Evolutionary conservation across 2,329 filamentous ascomycete species (phyloP).

Genomic region (Calonectria leucothoes): DNA sequence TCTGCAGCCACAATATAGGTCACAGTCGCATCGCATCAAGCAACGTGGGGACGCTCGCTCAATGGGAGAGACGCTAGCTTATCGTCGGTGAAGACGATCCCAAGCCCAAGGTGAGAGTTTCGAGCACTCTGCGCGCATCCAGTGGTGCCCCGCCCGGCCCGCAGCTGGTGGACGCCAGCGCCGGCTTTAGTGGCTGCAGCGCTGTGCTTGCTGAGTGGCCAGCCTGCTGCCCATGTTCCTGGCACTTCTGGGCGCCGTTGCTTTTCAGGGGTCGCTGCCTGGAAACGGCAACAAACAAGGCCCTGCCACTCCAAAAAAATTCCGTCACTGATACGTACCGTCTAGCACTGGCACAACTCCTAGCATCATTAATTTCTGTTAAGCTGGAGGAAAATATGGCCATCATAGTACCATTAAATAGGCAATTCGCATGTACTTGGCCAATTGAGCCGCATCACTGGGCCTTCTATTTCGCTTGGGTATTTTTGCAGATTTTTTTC

Average conservation of each 20-base stretch:
- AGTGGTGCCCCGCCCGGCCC: neutral
- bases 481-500: neutral
- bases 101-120: conserved; percentile 1
- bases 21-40: neutral
- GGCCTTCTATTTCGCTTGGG: neutral
- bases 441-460: neutral
- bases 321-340: conserved; percentile 14
- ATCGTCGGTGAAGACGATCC: conserved; percentile 10
- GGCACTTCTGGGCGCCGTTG: neutral
- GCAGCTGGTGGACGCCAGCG: neutral
- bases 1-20: neutral
- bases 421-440: neutral
- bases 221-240: neutral
- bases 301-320: conserved; percentile 44
- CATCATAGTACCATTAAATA: neutral
- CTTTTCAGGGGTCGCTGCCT: conserved; percentile 25
- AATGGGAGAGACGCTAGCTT: conserved; percentile 3
- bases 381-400: conserved; percentile 17
- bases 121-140: neutral
- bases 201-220: conserved; percentile 2
- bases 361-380: conserved; percentile 46
- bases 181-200: neutral
- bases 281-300: conserved; percentile 7
- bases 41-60: neutral
- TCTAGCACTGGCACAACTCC: conserved; percentile 41